Evolutionary conservation across 1,284 basidiomycete species (phyloP).

Genomic region (Ceratobasidium sp.): DNA sequence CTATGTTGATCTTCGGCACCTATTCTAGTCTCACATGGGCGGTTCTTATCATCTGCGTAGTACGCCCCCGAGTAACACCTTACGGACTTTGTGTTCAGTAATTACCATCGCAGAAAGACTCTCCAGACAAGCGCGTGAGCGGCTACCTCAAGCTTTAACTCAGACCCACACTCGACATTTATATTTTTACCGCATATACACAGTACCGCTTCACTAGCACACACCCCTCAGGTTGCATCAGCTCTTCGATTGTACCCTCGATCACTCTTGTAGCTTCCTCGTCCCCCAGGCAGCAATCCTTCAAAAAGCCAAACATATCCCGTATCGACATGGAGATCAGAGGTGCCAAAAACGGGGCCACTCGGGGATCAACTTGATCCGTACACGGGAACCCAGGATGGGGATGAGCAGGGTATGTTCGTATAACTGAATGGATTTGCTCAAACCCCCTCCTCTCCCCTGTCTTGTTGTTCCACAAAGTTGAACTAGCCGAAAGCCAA

Average conservation of each 20-base stretch:
- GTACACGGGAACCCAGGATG: slow-evolving; percentile 11
- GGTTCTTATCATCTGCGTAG: too few species aligned
- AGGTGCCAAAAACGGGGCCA: background rate
- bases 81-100: too few species aligned
- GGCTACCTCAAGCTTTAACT: too few species aligned
- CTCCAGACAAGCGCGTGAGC: too few species aligned
- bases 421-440: background rate
- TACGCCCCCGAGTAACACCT: too few species aligned
- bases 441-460: background rate
- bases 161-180: background rate
- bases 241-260: slow-evolving; percentile 7
- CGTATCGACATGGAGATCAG: background rate
- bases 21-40: too few species aligned
- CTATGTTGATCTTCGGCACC: too few species aligned
- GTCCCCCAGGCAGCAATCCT: background rate
- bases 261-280: background rate
- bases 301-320: background rate
- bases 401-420: background rate
- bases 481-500: slow-evolving; percentile 6
- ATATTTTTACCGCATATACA: slow-evolving; percentile 21
- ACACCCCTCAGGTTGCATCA: slow-evolving; percentile 6
- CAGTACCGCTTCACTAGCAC: background rate
- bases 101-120: too few species aligned
- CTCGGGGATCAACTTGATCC: background rate
- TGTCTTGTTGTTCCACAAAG: background rate